Conservation (phyloP, 2,329 filamentous ascomycete species). For the Didymella keratinophila region DNA sequence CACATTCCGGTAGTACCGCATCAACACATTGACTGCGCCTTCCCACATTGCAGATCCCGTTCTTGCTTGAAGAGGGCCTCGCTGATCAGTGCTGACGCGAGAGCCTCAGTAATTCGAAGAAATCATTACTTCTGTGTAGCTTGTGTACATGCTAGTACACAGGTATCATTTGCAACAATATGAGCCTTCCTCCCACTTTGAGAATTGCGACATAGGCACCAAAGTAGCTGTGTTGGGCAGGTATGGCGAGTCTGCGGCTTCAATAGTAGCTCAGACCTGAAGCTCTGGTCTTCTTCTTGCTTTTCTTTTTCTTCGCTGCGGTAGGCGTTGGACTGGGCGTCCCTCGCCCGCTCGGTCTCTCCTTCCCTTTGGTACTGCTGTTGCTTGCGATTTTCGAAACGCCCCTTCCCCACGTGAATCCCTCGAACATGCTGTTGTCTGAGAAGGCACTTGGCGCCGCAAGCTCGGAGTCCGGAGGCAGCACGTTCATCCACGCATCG, state of each 20-base stretch:
- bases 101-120: neutral
- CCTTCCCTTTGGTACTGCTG: conserved; percentile 22
- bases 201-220: neutral
- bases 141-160: conserved; percentile 15
- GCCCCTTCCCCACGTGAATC: conserved; percentile 28
- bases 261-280: conserved; percentile 43
- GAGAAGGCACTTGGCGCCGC: conserved; percentile 29
- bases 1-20: conserved; percentile 12
- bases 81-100: neutral
- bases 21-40: conserved; percentile 4
- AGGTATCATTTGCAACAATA: conserved; percentile 13
- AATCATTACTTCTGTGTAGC: neutral
- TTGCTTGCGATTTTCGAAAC: conserved; percentile 25
- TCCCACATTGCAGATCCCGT: conserved; percentile 2
- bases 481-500: conserved; percentile 32
- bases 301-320: conserved; percentile 30
- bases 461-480: conserved; percentile 27
- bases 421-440: conserved; percentile 27
- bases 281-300: conserved; percentile 36
- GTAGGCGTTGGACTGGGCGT: conserved; percentile 26
- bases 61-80: neutral
- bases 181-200: neutral
- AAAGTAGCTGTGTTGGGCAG: neutral
- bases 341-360: conserved; percentile 20
- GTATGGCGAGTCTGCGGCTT: neutral